A percentile compares a stretch with the other conserved stretches of the same genome.
These are phyloP conservation scores for Panicum miliaceum DNA, from an alignment of 176 grass and related monocot species.

Conservation along the genomic window DNA sequence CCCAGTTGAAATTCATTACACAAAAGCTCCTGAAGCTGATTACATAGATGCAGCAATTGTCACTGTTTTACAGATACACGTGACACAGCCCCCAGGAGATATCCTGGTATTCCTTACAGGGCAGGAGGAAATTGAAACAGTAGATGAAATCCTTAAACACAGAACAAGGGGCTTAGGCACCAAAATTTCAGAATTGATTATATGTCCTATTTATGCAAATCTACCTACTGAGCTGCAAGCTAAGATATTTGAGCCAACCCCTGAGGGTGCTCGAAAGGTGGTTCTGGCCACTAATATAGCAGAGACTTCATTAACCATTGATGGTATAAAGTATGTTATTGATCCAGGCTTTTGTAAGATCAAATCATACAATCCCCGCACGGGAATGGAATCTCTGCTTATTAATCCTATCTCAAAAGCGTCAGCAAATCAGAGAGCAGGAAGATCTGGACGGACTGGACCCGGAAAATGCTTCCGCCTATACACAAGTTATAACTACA, in stretches of 20 bases:
- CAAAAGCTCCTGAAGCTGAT: slow-evolving; percentile 94
- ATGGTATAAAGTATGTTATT: slow-evolving; percentile 95
- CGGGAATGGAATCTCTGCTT: slow-evolving; percentile 88
- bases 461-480: slow-evolving; percentile 94
- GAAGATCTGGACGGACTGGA: slow-evolving; percentile 90
- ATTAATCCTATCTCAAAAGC: slow-evolving; percentile 94
- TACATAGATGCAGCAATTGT: slow-evolving; percentile 96
- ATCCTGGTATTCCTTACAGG: slow-evolving; percentile 94
- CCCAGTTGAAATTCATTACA: slow-evolving; percentile 88
- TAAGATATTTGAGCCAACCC: slow-evolving; percentile 95
- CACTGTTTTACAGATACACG: slow-evolving; percentile 93
- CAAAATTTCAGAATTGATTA: slow-evolving; percentile 90
- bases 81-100: slow-evolving; percentile 85
- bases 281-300: slow-evolving; percentile 95
- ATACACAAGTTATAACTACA: slow-evolving; percentile 86
- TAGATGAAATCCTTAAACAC: slow-evolving; percentile 97
- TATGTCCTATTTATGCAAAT: slow-evolving; percentile 95
- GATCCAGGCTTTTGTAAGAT: slow-evolving; percentile 98
- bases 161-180: slow-evolving; percentile 87
- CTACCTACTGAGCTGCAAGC: slow-evolving; percentile 93
- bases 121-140: slow-evolving; percentile 94
- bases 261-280: slow-evolving; percentile 88
- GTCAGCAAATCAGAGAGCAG: slow-evolving; percentile 88
- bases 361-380: slow-evolving; percentile 91
- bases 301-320: slow-evolving; percentile 92